These are phyloP conservation scores for Nepenthes alata DNA, from an alignment of 179 eudicot genomes.

Conservation along the genomic window DNA sequence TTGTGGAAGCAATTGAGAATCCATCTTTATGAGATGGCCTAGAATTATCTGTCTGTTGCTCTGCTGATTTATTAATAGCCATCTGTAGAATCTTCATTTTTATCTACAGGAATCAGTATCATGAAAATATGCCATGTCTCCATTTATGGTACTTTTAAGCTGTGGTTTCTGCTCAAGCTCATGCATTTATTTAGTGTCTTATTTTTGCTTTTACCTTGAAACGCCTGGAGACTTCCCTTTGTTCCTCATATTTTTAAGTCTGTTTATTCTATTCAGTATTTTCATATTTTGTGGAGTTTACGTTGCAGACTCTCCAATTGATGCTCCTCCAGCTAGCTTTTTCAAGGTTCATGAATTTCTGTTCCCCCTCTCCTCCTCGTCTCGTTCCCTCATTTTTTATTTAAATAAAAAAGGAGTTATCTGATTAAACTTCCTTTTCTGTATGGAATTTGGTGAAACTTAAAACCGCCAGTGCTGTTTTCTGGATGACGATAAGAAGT, in stretches of 20 bases:
- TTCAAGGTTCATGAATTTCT: background rate
- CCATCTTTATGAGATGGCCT: background rate
- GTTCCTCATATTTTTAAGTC: background rate
- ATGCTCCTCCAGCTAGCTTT: background rate
- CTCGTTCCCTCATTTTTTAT: background rate
- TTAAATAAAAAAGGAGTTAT: background rate
- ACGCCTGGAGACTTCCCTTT: background rate
- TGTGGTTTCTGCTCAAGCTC: background rate
- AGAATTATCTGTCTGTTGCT: background rate
- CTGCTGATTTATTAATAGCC: conserved; percentile 5
- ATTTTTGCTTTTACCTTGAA: background rate
- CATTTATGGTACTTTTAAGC: background rate
- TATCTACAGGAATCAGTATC: conserved; percentile 7
- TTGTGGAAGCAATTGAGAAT: background rate
- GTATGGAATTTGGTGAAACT: background rate
- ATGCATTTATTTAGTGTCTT: conserved; percentile 1
- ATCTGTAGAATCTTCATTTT: conserved; percentile 3
- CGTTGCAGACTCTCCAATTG: background rate
- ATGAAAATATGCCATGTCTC: conserved; percentile 7
- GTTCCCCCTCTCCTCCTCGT: background rate
- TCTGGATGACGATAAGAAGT: too few relatives aligned
- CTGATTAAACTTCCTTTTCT: too few relatives aligned
- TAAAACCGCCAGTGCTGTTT: too few relatives aligned
- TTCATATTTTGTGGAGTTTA: background rate
- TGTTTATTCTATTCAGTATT: too few relatives aligned